Percentiles rank a stretch among this genome's conserved stretches.
phyloP scores from a whole-genome alignment of 2,329 filamentous ascomycete species.

The Aureobasidium lini region DNA sequence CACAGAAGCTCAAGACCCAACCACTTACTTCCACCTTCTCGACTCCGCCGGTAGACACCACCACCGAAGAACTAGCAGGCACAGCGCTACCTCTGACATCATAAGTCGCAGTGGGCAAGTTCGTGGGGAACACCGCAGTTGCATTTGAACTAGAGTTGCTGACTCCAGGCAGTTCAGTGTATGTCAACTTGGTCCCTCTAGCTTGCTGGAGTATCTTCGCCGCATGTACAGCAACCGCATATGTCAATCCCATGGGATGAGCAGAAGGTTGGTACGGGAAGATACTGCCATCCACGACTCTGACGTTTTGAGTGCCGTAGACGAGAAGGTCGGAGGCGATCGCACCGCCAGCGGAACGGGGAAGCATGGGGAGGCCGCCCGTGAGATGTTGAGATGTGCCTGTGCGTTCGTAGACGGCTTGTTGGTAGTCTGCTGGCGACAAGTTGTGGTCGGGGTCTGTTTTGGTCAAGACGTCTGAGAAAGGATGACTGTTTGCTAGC shows the following conservation, averaged over 20 bases:
- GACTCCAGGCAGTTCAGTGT: neutral
- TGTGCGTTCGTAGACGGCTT: neutral
- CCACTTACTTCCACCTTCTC: neutral
- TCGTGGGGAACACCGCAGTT: neutral
- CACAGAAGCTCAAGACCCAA: neutral
- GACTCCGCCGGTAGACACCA: neutral
- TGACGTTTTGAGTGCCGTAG: constrained; percentile 28
- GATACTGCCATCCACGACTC: constrained; percentile 30
- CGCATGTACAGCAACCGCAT: neutral
- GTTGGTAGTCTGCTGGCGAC: neutral
- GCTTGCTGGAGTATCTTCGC: neutral
- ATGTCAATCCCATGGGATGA: constrained; percentile 22
- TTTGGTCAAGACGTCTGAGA: neutral
- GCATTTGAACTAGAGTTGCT: neutral
- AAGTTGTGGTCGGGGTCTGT: neutral
- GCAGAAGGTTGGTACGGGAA: constrained; percentile 28
- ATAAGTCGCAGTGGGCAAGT: neutral
- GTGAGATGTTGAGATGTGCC: constrained; percentile 7
- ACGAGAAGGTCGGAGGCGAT: constrained; percentile 27
- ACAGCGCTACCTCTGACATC: neutral
- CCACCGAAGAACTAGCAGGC: neutral
- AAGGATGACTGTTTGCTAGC: neutral
- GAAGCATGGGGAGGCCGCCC: constrained; percentile 23
- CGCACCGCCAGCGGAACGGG: constrained; percentile 25
- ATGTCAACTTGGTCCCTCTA: neutral